Percentiles rank a stretch among this genome's conserved stretches.
phyloP scores from a whole-genome alignment of 2,329 filamentous ascomycete species.

The Zymoseptoria tritici region DNA sequence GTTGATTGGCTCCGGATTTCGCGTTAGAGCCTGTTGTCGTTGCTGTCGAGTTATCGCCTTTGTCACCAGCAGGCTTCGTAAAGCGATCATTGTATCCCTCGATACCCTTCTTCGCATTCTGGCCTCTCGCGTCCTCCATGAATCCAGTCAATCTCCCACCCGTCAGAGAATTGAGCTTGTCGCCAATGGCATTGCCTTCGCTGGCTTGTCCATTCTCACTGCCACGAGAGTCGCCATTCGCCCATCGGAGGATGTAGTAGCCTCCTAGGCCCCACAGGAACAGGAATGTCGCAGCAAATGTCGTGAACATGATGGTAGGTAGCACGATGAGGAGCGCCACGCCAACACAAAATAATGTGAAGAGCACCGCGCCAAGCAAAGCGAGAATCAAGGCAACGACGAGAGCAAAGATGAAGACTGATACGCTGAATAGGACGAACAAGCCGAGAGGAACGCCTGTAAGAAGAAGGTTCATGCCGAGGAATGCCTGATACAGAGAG shows the following conservation, averaged over 20 bases:
- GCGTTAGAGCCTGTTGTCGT: constrained; percentile 4
- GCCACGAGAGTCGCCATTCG: constrained; percentile 17
- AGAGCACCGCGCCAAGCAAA: constrained; percentile 46
- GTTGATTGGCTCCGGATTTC: constrained; percentile 6
- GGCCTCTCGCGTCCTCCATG: constrained; percentile 22
- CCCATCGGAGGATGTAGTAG: constrained; percentile 45
- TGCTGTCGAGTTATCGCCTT: constrained; percentile 3
- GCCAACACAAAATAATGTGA: constrained; percentile 61
- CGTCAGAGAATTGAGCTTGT: constrained; percentile 34
- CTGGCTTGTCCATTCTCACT: constrained; percentile 10
- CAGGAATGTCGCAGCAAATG: constrained; percentile 52
- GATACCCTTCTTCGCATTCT: constrained; percentile 16
- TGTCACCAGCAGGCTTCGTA: constrained; percentile 10
- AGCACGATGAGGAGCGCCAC: constrained; percentile 61
- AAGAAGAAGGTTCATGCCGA: constrained; percentile 57
- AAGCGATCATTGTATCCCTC: constrained; percentile 15
- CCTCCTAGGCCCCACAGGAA: constrained; percentile 61
- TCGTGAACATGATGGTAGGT: constrained; percentile 61
- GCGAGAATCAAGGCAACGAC: constrained; percentile 51
- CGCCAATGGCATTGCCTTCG: constrained; percentile 32
- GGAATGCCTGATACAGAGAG: constrained; percentile 50
- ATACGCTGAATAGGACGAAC: constrained; percentile 59
- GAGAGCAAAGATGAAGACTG: constrained; percentile 55
- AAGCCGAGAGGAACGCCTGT: constrained; percentile 60
- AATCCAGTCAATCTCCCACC: constrained; percentile 33